Percentiles rank a stretch among this genome's conserved stretches.
Evolutionary conservation across 2,329 filamentous ascomycete species (phyloP).

Genomic region (Colletotrichum sp.): DNA sequence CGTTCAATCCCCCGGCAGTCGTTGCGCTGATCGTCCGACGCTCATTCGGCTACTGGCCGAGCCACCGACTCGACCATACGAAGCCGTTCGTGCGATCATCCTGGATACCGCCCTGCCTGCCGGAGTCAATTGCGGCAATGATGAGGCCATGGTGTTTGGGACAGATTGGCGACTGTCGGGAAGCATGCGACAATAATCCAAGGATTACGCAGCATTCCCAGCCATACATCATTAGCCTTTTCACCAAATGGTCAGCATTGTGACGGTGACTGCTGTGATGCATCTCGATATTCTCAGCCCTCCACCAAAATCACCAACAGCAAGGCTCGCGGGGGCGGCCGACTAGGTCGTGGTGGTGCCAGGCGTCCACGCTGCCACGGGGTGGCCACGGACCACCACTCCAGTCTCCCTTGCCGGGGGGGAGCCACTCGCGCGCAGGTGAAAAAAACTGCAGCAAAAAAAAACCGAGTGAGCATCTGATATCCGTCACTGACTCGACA

Average conservation of each 20-base stretch:
- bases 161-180: background rate
- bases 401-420: background rate
- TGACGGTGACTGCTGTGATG: background rate
- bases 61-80: background rate
- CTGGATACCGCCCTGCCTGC: background rate
- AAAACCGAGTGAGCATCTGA: conserved; percentile 34
- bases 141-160: background rate
- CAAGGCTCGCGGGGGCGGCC: background rate
- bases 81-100: background rate
- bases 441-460: background rate
- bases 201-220: background rate
- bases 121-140: background rate
- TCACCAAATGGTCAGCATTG: background rate
- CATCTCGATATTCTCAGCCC: background rate
- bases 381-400: background rate
- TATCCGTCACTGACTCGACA: conserved; percentile 37
- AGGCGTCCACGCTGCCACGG: background rate
- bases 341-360: background rate
- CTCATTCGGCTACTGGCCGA: background rate
- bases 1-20: background rate
- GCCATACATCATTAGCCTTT: background rate
- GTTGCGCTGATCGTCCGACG: background rate
- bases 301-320: background rate
- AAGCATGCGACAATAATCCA: background rate
- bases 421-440: background rate